Percentiles rank a stretch among this genome's conserved stretches.
Evolutionary conservation across 108 stramenopile species (phyloP).

Genomic region (Discostella pseudostelligera): DNA sequence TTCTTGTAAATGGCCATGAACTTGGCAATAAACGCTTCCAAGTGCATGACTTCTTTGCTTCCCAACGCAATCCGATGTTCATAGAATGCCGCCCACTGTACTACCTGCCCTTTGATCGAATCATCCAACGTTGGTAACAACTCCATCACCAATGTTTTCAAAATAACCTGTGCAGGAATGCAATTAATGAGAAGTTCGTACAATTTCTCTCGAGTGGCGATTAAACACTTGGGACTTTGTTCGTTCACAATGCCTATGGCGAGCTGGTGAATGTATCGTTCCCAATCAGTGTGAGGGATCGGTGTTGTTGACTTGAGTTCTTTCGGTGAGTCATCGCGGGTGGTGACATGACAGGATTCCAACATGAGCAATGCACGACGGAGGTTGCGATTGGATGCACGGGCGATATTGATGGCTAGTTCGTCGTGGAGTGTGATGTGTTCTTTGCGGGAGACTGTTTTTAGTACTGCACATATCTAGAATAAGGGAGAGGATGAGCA

Average conservation of each 20-base stretch:
- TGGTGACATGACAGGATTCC: conserved; percentile 89
- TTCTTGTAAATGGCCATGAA: conserved; percentile 97
- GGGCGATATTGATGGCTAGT: conserved; percentile 78
- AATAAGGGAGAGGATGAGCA: background rate
- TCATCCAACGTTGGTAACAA: conserved; percentile 87
- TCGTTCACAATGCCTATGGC: conserved; percentile 82
- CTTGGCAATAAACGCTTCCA: conserved; percentile 98
- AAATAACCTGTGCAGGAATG: conserved; percentile 93
- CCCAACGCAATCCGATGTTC: conserved; percentile 92
- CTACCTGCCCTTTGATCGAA: conserved; percentile 82
- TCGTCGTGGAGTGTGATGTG: conserved; percentile 64
- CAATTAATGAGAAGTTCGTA: conserved; percentile 98
- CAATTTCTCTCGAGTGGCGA: conserved; percentile 89
- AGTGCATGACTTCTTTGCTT: conserved; percentile 97
- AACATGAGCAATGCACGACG: conserved; percentile 96
- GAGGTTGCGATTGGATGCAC: conserved; percentile 84
- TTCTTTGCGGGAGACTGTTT: conserved; percentile 78
- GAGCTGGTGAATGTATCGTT: conserved; percentile 89
- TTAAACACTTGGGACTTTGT: conserved; percentile 85
- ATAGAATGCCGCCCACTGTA: conserved; percentile 95
- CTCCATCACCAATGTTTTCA: conserved; percentile 87
- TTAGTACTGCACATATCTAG: conserved; percentile 75
- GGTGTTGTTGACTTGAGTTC: conserved; percentile 43
- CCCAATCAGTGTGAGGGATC: conserved; percentile 91
- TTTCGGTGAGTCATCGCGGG: conserved; percentile 38